Base-by-base conservation (phyloP, 331 rosid genomes). In the Malus hybrid region DNA sequence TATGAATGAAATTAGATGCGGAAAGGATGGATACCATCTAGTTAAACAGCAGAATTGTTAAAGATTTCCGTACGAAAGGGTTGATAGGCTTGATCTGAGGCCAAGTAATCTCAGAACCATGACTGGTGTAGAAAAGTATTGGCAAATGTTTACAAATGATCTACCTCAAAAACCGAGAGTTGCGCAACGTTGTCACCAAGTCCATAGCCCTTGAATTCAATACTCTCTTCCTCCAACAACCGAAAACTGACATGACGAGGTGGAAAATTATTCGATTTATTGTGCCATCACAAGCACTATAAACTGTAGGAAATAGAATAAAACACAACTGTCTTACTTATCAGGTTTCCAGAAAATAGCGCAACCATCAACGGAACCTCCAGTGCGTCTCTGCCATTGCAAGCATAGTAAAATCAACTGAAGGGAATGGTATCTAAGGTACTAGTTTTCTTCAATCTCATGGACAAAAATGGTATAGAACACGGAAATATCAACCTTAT, bases 111-210 rank as follows among this genome's bases (percentile, higher is more conserved):
- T 27, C 42, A 61, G 59, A 61, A 16, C 6, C 5, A 6, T 27
- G 57, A 59, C 54, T 36, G 18, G 34, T 9, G 32, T 57, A 14
- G 28, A 34, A 54, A 74, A 56, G 69, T 75, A 71, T 13, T 56
- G 64, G 67, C 71, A 61, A 71, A 76, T 80, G 28, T 70, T 19
- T 63, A 77, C 24, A 57, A 78, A 54, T 71, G 5, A 42, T 73
- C 44, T 86, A 93, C 98, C 98, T 91, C 91, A 80, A 93, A 88
- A 82, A 91, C 93, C 16, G 79, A 83, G 65, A 93, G 86, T 65
- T 91, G 97, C 78, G 98, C 98, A 83, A 89, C 98, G 82, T 93
- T 93, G 83, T 93, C 93, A 48, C 93, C 89, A 78, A 93, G 96
- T 76, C 95, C 91, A 60, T 84, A 77, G 70, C 78, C 78, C 84